A percentile compares a stretch with the other conserved stretches of the same genome.
phyloP scores from a whole-genome alignment of 179 eudicot genomes.

The Beta corolliflora region DNA sequence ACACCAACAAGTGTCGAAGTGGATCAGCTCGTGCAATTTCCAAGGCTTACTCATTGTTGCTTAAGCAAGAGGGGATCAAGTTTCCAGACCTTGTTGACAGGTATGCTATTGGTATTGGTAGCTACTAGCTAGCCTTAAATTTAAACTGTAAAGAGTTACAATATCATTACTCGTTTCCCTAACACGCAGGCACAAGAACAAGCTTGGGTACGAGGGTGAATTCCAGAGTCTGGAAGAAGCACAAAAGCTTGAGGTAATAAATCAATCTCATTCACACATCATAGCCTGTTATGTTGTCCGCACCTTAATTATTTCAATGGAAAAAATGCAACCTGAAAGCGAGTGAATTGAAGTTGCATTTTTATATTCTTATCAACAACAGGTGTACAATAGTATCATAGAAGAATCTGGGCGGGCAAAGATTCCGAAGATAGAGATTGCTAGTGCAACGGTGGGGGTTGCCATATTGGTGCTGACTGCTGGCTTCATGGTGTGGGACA shows the following conservation, averaged over 20 bases:
- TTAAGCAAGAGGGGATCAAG: conserved; percentile 2
- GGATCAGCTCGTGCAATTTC: neutral
- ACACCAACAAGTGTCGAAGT: neutral
- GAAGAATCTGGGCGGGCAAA: conserved; percentile 15
- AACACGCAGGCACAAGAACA: neutral
- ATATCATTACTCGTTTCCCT: too few relatives aligned
- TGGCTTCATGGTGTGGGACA: conserved; percentile 7
- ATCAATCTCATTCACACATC: neutral
- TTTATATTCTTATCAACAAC: too few relatives aligned
- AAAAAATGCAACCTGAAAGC: too few relatives aligned
- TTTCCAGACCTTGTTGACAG: neutral
- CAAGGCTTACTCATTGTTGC: neutral
- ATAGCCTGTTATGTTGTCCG: too few relatives aligned
- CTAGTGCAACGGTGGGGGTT: neutral
- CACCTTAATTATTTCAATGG: too few relatives aligned
- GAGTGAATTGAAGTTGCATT: too few relatives aligned
- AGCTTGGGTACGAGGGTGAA: neutral
- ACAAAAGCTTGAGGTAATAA: neutral
- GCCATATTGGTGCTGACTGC: neutral
- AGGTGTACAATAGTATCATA: conserved; percentile 12
- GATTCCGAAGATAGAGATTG: neutral
- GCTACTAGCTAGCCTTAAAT: too few relatives aligned
- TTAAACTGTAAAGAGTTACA: too few relatives aligned
- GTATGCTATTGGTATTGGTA: neutral
- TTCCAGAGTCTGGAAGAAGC: neutral